phyloP scores from a whole-genome alignment of 371 early-diverging fungal genomes.

The Mucor velutinosus region DNA sequence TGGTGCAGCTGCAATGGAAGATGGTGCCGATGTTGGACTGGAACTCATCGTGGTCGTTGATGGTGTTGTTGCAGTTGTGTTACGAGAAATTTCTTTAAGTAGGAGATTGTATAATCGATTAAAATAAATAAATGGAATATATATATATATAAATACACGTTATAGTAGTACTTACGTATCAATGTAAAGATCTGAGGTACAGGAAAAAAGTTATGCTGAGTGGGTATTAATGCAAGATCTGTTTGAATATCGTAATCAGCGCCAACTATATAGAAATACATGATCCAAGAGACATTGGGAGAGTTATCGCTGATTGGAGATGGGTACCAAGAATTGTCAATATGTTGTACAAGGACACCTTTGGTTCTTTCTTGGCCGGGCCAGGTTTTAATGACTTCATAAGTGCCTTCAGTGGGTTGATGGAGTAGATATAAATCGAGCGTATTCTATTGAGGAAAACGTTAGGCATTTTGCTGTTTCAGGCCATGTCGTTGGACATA shows the following conservation, averaged over 20 bases:
- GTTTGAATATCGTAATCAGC: constrained; percentile 26
- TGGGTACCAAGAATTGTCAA: constrained; percentile 44
- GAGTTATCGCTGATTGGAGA: constrained; percentile 22
- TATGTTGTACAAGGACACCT: constrained; percentile 31
- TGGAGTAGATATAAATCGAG: constrained; percentile 36
- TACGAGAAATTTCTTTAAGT: constrained; percentile 35
- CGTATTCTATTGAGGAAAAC: constrained; percentile 13
- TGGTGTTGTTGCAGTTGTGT: constrained; percentile 16
- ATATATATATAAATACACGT: constrained; percentile 2
- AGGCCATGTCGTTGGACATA: not conserved
- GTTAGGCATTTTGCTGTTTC: not conserved
- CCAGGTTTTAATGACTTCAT: constrained; percentile 31
- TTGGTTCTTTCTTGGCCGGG: constrained; percentile 14
- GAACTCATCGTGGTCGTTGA: not conserved
- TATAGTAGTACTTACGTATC: constrained; percentile 28
- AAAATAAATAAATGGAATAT: constrained; percentile 4
- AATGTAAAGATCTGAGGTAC: constrained; percentile 35
- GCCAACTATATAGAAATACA: constrained; percentile 33
- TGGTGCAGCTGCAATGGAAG: not conserved
- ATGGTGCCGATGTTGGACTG: not conserved
- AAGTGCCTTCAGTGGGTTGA: constrained; percentile 12
- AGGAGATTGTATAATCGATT: constrained; percentile 7
- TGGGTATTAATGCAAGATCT: constrained; percentile 33
- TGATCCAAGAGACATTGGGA: constrained; percentile 28
- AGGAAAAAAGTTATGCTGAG: constrained; percentile 29